These are phyloP conservation scores for Prinsepia uniflora DNA, from an alignment of 306 rosid genomes.

Conservation along the genomic window DNA sequence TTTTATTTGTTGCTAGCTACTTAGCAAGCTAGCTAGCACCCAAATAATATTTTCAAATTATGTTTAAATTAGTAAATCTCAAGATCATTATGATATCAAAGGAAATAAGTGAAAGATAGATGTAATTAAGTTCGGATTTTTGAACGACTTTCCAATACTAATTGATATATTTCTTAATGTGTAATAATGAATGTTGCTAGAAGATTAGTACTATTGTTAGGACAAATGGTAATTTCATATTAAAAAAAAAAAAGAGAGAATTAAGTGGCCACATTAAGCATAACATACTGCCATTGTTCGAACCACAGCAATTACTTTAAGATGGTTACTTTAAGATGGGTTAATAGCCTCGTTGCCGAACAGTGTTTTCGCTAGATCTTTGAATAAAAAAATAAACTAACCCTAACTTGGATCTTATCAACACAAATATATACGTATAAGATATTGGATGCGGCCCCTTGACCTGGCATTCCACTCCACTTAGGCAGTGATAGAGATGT, in stretches of 20 bases:
- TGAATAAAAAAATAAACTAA: neutral
- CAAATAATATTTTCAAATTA: neutral
- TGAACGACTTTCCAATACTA: too few relatives aligned
- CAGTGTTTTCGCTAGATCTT: neutral
- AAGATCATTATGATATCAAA: neutral
- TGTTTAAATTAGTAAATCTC: neutral
- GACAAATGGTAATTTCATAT: neutral
- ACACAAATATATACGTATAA: neutral
- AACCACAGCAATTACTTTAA: too few relatives aligned
- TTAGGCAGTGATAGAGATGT: constrained; percentile 53
- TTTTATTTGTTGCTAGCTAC: constrained; percentile 27
- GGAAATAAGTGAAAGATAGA: neutral
- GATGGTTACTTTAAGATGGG: neutral
- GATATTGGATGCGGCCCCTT: constrained; percentile 38
- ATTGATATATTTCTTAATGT: neutral
- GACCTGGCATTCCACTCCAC: constrained; percentile 77
- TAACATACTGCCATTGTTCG: neutral
- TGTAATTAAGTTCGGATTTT: too few relatives aligned
- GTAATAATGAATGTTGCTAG: neutral
- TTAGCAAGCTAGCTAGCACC: constrained; percentile 12
- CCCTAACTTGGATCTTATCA: neutral
- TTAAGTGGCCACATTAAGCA: neutral
- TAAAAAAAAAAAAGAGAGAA: neutral
- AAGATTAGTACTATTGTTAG: neutral
- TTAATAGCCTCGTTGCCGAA: neutral